phyloP scores from a whole-genome alignment of 345 rosid genomes.

The Euclidium syriacum region DNA sequence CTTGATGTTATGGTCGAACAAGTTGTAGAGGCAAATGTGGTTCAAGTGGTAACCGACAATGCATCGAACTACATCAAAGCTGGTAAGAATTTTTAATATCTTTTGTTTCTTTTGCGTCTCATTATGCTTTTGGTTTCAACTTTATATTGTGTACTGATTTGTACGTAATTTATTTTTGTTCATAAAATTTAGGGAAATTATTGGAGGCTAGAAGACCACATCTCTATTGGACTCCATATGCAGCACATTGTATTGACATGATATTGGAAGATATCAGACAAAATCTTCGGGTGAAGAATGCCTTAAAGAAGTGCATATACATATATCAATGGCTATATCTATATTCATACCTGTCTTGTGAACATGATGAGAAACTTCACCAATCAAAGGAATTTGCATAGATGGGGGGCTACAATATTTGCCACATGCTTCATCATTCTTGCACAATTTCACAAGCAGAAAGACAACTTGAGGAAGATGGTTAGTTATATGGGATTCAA shows the following conservation, averaged over 20 bases:
- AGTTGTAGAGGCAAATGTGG: slow-evolving; percentile 46
- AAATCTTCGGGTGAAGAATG: neutral
- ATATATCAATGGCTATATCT: neutral
- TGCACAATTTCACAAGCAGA: too few species aligned
- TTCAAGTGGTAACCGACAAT: slow-evolving; percentile 49
- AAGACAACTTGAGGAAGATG: neutral
- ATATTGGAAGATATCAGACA: slow-evolving; percentile 49
- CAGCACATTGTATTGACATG: slow-evolving; percentile 43
- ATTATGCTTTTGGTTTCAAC: neutral
- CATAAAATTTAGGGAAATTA: too few species aligned
- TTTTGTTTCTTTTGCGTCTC: neutral
- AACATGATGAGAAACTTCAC: too few species aligned
- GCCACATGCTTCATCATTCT: neutral
- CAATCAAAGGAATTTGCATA: too few species aligned
- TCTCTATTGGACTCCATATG: slow-evolving; percentile 55
- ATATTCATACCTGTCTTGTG: too few species aligned
- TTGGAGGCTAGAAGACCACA: slow-evolving; percentile 40
- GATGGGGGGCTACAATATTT: too few species aligned
- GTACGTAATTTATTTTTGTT: slow-evolving; percentile 49
- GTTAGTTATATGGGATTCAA: neutral
- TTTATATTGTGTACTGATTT: neutral
- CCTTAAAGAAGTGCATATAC: neutral
- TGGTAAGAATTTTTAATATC: neutral
- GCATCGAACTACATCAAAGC: slow-evolving; percentile 32
- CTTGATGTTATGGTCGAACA: slow-evolving; percentile 46